phyloP scores from a whole-genome alignment of 2,329 filamentous ascomycete species.

The Laburnicola sp. region DNA sequence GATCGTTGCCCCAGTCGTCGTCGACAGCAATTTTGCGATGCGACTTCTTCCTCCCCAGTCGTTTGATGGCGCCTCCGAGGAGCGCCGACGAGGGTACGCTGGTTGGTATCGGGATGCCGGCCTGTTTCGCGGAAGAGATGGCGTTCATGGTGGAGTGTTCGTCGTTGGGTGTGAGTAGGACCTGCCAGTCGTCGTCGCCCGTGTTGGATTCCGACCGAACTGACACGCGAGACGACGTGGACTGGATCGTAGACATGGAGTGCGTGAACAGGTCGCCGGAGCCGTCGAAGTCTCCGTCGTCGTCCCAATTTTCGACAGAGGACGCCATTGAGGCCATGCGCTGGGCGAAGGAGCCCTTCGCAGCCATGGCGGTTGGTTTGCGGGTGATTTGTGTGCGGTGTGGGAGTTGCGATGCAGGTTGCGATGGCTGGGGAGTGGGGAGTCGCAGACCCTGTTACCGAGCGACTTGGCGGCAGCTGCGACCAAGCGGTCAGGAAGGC shows the following conservation, averaged over 20 bases:
- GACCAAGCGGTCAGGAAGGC: constrained; percentile 1
- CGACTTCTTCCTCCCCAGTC: constrained; percentile 66
- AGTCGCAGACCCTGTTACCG: constrained; percentile 5
- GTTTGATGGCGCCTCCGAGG: constrained; percentile 89
- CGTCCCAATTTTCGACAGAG: constrained; percentile 69
- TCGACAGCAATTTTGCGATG: constrained; percentile 50
- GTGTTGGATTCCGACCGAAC: constrained; percentile 76
- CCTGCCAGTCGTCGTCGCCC: constrained; percentile 85
- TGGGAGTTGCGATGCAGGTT: constrained; percentile 15
- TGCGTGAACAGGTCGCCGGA: constrained; percentile 71
- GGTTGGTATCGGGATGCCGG: constrained; percentile 86
- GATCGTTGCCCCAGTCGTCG: constrained; percentile 57
- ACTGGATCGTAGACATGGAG: constrained; percentile 71
- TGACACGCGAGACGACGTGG: constrained; percentile 79
- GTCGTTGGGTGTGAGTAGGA: constrained; percentile 82
- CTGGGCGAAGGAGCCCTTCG: constrained; percentile 42
- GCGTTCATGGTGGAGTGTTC: constrained; percentile 82
- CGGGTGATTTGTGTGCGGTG: constrained; percentile 19
- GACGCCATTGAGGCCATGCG: constrained; percentile 58
- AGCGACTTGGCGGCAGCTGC: constrained; percentile 3
- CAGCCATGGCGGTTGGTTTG: constrained; percentile 36
- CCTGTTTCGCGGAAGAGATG: constrained; percentile 82
- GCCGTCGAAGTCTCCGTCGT: constrained; percentile 52
- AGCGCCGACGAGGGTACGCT: constrained; percentile 88
- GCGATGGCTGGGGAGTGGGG: constrained; percentile 18